Conservation (phyloP, 2,329 filamentous ascomycete genomes). For the Fusarium marasasianum region DNA sequence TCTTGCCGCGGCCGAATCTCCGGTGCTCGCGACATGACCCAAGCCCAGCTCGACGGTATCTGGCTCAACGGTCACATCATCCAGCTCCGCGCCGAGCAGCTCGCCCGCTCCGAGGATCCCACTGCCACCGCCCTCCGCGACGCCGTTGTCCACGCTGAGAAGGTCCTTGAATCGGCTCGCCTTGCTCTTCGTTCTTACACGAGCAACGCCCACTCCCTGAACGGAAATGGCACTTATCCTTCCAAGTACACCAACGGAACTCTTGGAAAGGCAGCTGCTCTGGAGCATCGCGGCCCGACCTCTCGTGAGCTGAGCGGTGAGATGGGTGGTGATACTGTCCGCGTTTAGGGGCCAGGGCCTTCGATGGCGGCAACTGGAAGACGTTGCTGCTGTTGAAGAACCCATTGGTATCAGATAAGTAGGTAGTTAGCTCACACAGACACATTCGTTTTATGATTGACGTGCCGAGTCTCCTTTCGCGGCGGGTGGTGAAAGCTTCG, state of each 20-base stretch:
- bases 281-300: conserved; percentile 56
- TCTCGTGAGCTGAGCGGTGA: conserved; percentile 67
- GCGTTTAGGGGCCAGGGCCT: conserved; percentile 31
- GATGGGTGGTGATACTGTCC: conserved; percentile 68
- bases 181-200: conserved; percentile 54
- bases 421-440: conserved; percentile 1
- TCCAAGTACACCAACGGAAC: conserved; percentile 38
- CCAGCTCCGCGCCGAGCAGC: conserved; percentile 59
- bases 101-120: conserved; percentile 46
- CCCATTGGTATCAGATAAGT: conserved; percentile 8
- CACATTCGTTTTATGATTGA: conserved; percentile 11
- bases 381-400: conserved; percentile 22
- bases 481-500: conserved; percentile 7
- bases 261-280: conserved; percentile 36
- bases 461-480: not conserved
- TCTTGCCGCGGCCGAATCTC: conserved; percentile 69
- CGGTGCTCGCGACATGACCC: conserved; percentile 69
- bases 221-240: conserved; percentile 23
- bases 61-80: conserved; percentile 72
- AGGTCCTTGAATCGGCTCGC: conserved; percentile 57
- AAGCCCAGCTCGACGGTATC: conserved; percentile 62
- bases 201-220: conserved; percentile 12
- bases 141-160: conserved; percentile 57
- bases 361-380: conserved; percentile 5
- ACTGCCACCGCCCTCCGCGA: conserved; percentile 55